Evolutionary conservation across 805 yeast species (phyloP).

Genomic region (Zygotorulaspora florentina): DNA sequence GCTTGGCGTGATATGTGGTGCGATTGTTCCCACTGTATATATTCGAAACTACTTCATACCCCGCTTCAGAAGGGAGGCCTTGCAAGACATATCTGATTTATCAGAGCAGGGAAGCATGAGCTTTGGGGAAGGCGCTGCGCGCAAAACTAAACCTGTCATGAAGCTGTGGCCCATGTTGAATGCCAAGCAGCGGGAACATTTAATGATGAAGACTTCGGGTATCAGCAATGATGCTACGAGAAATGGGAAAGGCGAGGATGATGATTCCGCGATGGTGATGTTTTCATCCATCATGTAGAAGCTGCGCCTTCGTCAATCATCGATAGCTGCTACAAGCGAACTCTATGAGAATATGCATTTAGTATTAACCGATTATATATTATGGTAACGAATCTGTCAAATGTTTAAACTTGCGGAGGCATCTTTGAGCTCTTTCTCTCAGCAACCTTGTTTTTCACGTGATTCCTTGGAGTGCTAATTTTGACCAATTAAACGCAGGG

Average conservation of each 20-base stretch:
- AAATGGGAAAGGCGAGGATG: slow-evolving; percentile 8
- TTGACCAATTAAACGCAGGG: no score
- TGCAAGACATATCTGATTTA: slow-evolving; percentile 8
- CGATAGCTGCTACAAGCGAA: not conserved
- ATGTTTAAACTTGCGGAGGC: no score
- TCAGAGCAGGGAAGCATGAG: not conserved
- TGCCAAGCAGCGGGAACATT: slow-evolving; percentile 3
- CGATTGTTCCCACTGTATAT: slow-evolving; percentile 29
- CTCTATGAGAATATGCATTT: not conserved
- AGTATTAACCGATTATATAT: not conserved
- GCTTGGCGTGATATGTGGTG: slow-evolving; percentile 28
- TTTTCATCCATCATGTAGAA: slow-evolving; percentile 23
- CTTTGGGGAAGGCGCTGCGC: not conserved
- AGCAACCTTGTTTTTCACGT: no score
- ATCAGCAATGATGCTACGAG: slow-evolving; percentile 2
- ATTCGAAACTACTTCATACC: slow-evolving; percentile 20
- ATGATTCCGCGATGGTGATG: slow-evolving; percentile 16
- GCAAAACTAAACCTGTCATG: slow-evolving; percentile 6
- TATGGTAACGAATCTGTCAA: not conserved
- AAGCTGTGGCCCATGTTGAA: slow-evolving; percentile 11
- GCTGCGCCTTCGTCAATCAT: not conserved
- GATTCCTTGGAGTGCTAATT: no score
- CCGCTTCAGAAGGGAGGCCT: slow-evolving; percentile 6
- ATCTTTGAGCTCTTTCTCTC: no score
- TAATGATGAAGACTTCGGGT: slow-evolving; percentile 1